Percentiles rank a stretch among this genome's conserved stretches.
phyloP scores from a whole-genome alignment of 129 eudicot species.

The Flaveria robusta region DNA sequence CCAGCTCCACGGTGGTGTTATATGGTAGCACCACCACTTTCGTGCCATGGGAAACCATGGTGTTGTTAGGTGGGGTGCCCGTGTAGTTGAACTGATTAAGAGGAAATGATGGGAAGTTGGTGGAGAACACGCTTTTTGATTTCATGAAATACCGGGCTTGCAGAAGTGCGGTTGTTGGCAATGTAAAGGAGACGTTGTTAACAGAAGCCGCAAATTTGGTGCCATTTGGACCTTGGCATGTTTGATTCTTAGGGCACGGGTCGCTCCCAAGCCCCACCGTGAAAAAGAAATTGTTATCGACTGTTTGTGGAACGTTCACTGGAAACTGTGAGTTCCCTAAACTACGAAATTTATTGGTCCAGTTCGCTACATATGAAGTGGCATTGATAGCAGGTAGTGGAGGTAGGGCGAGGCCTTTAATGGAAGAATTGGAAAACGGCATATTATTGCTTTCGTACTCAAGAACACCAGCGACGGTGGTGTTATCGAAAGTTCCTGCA shows the following conservation, averaged over 20 bases:
- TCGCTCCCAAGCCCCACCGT: conserved; percentile 48
- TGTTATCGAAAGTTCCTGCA: conserved; percentile 41
- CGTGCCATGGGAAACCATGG: conserved; percentile 60
- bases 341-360: conserved; percentile 35
- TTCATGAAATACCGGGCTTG: conserved; percentile 52
- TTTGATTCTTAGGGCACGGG: conserved; percentile 47
- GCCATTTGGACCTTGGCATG: conserved; percentile 65
- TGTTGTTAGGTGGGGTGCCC: conserved; percentile 61
- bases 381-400: conserved; percentile 39
- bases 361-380: conserved; percentile 44
- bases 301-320: conserved; percentile 36
- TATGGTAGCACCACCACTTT: conserved; percentile 53
- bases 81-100: conserved; percentile 52
- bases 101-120: conserved; percentile 49
- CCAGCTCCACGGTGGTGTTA: conserved; percentile 61
- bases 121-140: conserved; percentile 44
- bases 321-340: conserved; percentile 36
- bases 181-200: conserved; percentile 38
- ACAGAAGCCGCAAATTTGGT: conserved; percentile 58
- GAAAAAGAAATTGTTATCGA: conserved; percentile 37
- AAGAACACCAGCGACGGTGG: conserved; percentile 45
- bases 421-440: conserved; percentile 10
- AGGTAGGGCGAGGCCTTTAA: conserved; percentile 27
- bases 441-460: conserved; percentile 26
- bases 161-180: conserved; percentile 61